A percentile compares a stretch with the other conserved stretches of the same genome.
phyloP scores from a whole-genome alignment of 768 basidiomycete genomes.

The Russula virescens region DNA sequence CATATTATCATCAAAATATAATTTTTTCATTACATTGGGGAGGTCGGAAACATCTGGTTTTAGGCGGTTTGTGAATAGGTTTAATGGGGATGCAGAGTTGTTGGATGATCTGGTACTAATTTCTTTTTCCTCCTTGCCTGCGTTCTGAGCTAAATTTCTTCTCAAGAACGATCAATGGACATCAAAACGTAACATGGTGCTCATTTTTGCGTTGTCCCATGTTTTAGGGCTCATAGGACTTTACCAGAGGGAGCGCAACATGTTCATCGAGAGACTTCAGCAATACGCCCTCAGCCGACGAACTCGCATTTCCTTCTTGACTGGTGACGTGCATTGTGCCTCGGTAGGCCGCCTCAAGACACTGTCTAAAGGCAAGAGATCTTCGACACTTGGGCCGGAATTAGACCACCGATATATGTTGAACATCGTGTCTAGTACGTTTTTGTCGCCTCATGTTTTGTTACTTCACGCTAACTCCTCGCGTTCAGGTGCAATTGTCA shows the following conservation, averaged over 20 bases:
- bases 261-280: constrained; percentile 77
- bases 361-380: constrained; percentile 44
- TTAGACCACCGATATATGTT: too few species aligned
- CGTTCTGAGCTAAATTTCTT: not conserved
- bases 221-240: not conserved
- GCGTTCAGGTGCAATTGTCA: constrained; percentile 78
- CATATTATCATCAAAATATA: constrained; percentile 73
- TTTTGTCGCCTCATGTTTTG: not conserved
- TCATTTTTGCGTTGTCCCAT: not conserved
- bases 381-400: constrained; percentile 45
- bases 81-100: constrained; percentile 88
- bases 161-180: constrained; percentile 90
- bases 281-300: constrained; percentile 55
- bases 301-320: too few species aligned
- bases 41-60: constrained; percentile 60
- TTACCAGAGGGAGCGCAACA: constrained; percentile 83
- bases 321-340: too few species aligned
- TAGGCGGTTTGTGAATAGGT: constrained; percentile 80
- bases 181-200: constrained; percentile 68
- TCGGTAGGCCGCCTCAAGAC: constrained; percentile 78
- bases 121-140: not conserved
- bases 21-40: constrained; percentile 76
- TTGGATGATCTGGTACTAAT: constrained; percentile 78
- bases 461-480: constrained; percentile 5
- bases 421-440: constrained; percentile 74